phyloP scores from a whole-genome alignment of 129 eudicot species.

The Flaveria linearis region DNA sequence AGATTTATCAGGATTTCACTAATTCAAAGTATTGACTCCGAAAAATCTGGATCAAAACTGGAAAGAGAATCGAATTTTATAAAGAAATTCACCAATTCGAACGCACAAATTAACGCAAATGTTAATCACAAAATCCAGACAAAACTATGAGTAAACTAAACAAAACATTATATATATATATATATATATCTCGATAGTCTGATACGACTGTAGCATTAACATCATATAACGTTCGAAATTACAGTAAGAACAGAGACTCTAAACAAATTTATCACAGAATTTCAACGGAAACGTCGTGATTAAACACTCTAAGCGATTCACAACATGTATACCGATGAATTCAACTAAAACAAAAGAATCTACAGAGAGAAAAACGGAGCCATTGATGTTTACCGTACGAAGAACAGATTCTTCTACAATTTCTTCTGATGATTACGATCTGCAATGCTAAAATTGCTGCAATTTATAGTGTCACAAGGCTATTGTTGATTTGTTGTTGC shows the following conservation, averaged over 20 bases:
- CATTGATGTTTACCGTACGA: constrained; percentile 23
- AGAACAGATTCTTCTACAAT: neutral
- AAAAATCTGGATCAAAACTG: neutral
- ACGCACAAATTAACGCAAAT: neutral
- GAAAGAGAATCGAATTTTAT: neutral
- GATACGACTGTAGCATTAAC: neutral
- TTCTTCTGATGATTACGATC: neutral
- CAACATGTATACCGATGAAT: neutral
- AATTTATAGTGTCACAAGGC: constrained; percentile 17
- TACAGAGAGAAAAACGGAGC: constrained; percentile 6
- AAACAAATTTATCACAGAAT: neutral
- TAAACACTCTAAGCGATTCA: neutral
- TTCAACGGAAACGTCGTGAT: neutral
- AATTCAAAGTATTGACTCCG: neutral
- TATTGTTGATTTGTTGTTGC: constrained; percentile 5
- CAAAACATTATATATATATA: too few species aligned
- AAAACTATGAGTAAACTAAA: neutral
- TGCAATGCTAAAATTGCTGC: neutral
- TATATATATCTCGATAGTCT: neutral
- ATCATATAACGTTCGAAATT: neutral
- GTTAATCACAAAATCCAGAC: neutral
- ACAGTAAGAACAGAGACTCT: neutral
- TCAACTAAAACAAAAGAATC: neutral
- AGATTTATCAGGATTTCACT: neutral
- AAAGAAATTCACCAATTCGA: neutral